Evolutionary conservation across 257 asterid species (phyloP).

Genomic region (Salvia rosmarinus): DNA sequence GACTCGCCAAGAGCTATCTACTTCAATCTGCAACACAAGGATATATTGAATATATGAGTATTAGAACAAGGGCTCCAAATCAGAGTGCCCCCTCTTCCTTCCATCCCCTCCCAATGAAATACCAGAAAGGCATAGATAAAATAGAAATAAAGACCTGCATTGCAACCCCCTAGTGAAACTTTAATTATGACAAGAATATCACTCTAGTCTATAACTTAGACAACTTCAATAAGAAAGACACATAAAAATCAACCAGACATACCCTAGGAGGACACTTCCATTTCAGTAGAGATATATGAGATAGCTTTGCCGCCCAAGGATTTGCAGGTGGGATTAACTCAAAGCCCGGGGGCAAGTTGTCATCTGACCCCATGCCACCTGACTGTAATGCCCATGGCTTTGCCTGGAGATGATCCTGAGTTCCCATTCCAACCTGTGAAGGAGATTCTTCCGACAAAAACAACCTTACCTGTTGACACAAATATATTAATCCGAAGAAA

Average conservation of each 20-base stretch:
- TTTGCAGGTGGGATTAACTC: constrained; percentile 65
- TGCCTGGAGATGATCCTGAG: constrained; percentile 89
- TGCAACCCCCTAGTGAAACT: neutral
- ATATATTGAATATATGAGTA: neutral
- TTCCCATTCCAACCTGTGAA: constrained; percentile 69
- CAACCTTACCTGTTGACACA: constrained; percentile 62
- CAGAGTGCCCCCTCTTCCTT: neutral
- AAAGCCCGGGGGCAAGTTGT: constrained; percentile 91
- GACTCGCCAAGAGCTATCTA: constrained; percentile 63
- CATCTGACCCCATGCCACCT: constrained; percentile 57
- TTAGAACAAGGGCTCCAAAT: constrained; percentile 1
- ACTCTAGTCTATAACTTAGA: constrained; percentile 1
- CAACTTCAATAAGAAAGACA: constrained; percentile 10
- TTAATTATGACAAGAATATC: neutral
- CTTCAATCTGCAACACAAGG: constrained; percentile 51
- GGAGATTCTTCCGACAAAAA: constrained; percentile 86
- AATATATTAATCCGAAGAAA: constrained; percentile 33
- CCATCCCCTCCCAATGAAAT: neutral
- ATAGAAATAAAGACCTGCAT: neutral
- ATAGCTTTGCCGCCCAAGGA: constrained; percentile 50
- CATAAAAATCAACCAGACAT: constrained; percentile 32
- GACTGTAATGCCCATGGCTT: constrained; percentile 57
- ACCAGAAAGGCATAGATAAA: constrained; percentile 4
- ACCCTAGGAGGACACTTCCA: constrained; percentile 84
- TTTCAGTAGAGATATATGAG: constrained; percentile 69